phyloP scores from a whole-genome alignment of 495 filamentous ascomycete species.

The Hyaloscypha finlandica region DNA sequence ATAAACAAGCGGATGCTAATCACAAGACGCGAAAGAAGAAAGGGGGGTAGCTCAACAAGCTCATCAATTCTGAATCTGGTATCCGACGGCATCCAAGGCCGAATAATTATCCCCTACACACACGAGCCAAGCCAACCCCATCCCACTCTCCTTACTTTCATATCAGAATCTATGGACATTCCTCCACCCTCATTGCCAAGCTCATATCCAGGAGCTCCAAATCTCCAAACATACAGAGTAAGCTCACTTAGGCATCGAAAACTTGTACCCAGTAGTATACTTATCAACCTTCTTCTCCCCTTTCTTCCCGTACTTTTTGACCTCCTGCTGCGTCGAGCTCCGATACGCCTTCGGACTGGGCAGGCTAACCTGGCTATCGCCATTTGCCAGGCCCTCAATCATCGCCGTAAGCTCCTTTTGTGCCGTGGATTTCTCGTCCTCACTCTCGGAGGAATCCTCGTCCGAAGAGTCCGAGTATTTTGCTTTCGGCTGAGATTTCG shows the following conservation, averaged over 20 bases:
- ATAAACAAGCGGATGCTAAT: too few species aligned
- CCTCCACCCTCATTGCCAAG: too few species aligned
- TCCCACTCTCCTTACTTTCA: too few species aligned
- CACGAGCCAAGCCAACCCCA: background rate
- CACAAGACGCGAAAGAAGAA: background rate
- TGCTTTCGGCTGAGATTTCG: background rate
- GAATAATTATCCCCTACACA: background rate
- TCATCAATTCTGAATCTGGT: background rate
- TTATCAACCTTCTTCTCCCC: conserved; percentile 20
- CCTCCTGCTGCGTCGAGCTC: background rate
- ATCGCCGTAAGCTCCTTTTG: conserved; percentile 18
- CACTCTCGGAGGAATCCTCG: background rate
- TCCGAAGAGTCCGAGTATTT: background rate
- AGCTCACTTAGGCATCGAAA: conserved; percentile 10
- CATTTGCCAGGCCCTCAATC: conserved; percentile 10
- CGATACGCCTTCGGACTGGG: conserved; percentile 10
- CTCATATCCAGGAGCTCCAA: too few species aligned
- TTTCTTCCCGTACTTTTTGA: conserved; percentile 8
- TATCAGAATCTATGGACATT: too few species aligned
- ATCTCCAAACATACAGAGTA: background rate
- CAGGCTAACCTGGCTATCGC: conserved; percentile 9
- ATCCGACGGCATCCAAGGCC: background rate
- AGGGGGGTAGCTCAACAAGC: background rate
- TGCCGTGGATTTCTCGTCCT: background rate
- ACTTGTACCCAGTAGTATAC: conserved; percentile 17